These are phyloP conservation scores for Annulohypoxylon nitens DNA, from an alignment of 495 filamentous ascomycete genomes.

Conservation along the genomic window DNA sequence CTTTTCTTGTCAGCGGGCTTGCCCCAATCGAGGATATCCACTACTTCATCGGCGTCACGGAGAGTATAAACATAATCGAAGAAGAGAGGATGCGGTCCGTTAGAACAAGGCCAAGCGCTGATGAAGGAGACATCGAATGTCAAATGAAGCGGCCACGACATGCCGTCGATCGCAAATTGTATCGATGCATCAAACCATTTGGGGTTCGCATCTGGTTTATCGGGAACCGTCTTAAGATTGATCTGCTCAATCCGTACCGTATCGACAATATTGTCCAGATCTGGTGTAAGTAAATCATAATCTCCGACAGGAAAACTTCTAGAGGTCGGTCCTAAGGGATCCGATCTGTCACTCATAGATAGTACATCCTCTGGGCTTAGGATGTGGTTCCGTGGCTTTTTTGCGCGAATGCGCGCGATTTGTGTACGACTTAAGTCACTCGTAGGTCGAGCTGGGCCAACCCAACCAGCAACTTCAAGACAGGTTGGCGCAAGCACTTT, in stretches of 20 bases:
- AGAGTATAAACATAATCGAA: constrained; percentile 71
- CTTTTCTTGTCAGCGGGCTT: constrained; percentile 46
- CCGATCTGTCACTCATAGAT: constrained; percentile 70
- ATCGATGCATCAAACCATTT: constrained; percentile 72
- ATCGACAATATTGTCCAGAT: constrained; percentile 68
- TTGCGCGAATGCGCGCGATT: constrained; percentile 71
- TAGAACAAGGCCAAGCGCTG: constrained; percentile 73
- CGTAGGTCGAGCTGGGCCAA: constrained; percentile 74
- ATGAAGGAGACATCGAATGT: constrained; percentile 76
- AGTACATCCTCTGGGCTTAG: constrained; percentile 67
- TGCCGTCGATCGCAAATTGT: constrained; percentile 74
- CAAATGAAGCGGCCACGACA: constrained; percentile 72
- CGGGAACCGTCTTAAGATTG: constrained; percentile 57
- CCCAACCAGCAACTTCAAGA: constrained; percentile 75
- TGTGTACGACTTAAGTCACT: constrained; percentile 71
- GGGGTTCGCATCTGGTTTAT: constrained; percentile 51
- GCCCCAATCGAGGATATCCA: constrained; percentile 73
- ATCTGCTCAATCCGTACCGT: constrained; percentile 75
- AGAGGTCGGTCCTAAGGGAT: constrained; percentile 72
- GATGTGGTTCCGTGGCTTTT: constrained; percentile 56
- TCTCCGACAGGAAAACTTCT: constrained; percentile 71
- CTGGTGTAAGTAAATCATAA: constrained; percentile 67
- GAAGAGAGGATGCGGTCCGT: constrained; percentile 77
- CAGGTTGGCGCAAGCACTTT: constrained; percentile 84
- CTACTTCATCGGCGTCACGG: constrained; percentile 69